Base-by-base conservation (phyloP, 192 early-diverging fungal genomes). In the Lobosporangium transversale region DNA sequence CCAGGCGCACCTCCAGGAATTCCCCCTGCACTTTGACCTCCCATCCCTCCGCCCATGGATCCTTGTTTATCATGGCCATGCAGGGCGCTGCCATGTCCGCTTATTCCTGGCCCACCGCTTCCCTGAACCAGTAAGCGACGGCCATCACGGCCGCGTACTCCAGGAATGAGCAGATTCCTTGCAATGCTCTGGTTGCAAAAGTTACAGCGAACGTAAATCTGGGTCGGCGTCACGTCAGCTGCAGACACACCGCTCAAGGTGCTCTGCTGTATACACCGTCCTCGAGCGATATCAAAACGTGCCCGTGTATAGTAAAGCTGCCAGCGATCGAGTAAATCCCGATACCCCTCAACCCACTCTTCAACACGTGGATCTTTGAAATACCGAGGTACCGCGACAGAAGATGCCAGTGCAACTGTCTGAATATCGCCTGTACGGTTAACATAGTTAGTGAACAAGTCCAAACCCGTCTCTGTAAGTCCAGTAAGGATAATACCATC, bases 391-490 rank as follows among this genome's bases (percentile, higher is more conserved):
- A 85, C 76, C 30, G 89, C 90, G 31, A 88, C 87, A 27, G 86
- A 85, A 27, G 90, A 79, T 2, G 90, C 78, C 20, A 98, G 68
- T 27, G 89, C 84, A 0, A 92, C 94, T 3, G 94, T 97, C 79
- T 99, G 97, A 50, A 97, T 87, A 68, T 99, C 97, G 1, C 92
- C 93, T 2, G 94, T 94, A 30, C 69, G 66, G 82, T 99, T 90
- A 10, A 98, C 84, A 67, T 93, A 95, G 32, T 82, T 80, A 53
- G 93, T 88, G 64, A 98, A 81, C 47, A 98, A 68, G 30, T 89
- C 84, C 11, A 95, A 80, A 3, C 93, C 91, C 8, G 76, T 66
- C 26, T 83, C 82, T 26, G 82, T 80, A 37, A 96, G 66, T 15
- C 97, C 97, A 6, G 95, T 97, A 27, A 98, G 65, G 35, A 94